These are phyloP conservation scores for Aspergillus nomiae DNA, from an alignment of 2,329 filamentous ascomycete species.

Conservation along the genomic window DNA sequence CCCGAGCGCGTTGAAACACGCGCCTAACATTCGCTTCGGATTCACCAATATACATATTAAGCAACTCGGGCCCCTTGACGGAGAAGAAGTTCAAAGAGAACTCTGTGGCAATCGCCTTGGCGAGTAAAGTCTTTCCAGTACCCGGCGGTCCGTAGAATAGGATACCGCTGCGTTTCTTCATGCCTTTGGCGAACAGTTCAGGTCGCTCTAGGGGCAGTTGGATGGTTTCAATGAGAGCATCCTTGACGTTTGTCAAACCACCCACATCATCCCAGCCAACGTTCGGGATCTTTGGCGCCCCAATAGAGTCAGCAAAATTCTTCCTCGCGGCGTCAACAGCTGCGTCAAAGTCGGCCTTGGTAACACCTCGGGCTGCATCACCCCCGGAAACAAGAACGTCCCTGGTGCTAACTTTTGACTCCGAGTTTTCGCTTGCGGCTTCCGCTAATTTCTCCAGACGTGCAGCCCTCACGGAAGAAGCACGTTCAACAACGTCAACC, in stretches of 20 bases:
- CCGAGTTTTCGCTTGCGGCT: slow-evolving; percentile 31
- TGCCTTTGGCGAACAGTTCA: slow-evolving; percentile 92
- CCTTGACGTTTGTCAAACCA: slow-evolving; percentile 89
- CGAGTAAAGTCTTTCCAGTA: slow-evolving; percentile 99
- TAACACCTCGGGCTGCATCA: slow-evolving; percentile 73
- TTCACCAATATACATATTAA: slow-evolving; percentile 99
- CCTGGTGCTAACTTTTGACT: slow-evolving; percentile 61
- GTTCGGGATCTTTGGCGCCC: slow-evolving; percentile 95
- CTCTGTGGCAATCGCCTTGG: slow-evolving; percentile 98
- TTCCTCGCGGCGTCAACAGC: slow-evolving; percentile 94
- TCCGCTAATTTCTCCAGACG: slow-evolving; percentile 73
- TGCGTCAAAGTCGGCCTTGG: slow-evolving; percentile 81
- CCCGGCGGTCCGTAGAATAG: slow-evolving; percentile 97
- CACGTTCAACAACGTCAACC: slow-evolving; percentile 90
- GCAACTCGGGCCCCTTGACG: slow-evolving; percentile 94
- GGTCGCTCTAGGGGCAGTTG: slow-evolving; percentile 88
- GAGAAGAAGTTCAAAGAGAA: slow-evolving; percentile 99
- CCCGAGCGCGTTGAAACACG: slow-evolving; percentile 98
- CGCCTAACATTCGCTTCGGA: slow-evolving; percentile 99
- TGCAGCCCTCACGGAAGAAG: slow-evolving; percentile 72
- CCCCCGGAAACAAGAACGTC: slow-evolving; percentile 91
- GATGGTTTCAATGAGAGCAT: slow-evolving; percentile 95
- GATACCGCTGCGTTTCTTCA: slow-evolving; percentile 98
- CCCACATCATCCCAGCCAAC: slow-evolving; percentile 96
- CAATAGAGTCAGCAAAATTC: slow-evolving; percentile 97